Evolutionary conservation across 1,139 yeast genomes (phyloP), one percentile per base, ranked within the genome.

Genomic region (Candida albicans): DNA sequence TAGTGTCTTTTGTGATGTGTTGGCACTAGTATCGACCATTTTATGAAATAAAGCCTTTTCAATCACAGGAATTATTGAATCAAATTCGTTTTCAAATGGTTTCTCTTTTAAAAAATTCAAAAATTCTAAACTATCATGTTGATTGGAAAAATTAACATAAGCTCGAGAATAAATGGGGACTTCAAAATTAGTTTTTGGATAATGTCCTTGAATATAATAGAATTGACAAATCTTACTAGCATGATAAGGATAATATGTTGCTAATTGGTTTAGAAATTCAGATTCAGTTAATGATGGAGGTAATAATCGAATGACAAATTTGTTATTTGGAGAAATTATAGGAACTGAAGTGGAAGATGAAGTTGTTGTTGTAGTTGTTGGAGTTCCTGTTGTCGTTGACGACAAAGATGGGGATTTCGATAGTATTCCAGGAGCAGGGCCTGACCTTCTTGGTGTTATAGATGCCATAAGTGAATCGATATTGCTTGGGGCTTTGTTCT

Each of bases 121-220:
- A 35, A 65, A 62, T 36, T 45, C 52, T 9, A 46, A 50, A 10
- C 55, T 38, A 14, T 44, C 48, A 2, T 15, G 35, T 30, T 47
- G 49, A 31, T 50, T 50, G 24, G 51, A 51, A 42, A 66, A 61
- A n/a, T 48, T 47, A 7, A 65, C 29, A 45, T 66, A 66, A 5
- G 66, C 66, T 39, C 70, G 49, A 2, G 69, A 64, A 45, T 61
- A 64, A 5, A 49, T 45, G 0, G 69, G 69, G 10, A 52, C 39
- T 42, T 63, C 67, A 40, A 53, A 64, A 7, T 64, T 62, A 11
- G 48, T 52, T 8, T 40, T 37, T 2, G 62, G 55, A 40, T 52
- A 50, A 12, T 44, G 42, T 3, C 65, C 65, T 41, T 50, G 42
- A 9, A 55, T 57, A 39, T 54, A 61, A 36, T 61, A 61, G 25